These are phyloP conservation scores for Suillus occidentalis DNA, from an alignment of 768 basidiomycete species.

Conservation along the genomic window DNA sequence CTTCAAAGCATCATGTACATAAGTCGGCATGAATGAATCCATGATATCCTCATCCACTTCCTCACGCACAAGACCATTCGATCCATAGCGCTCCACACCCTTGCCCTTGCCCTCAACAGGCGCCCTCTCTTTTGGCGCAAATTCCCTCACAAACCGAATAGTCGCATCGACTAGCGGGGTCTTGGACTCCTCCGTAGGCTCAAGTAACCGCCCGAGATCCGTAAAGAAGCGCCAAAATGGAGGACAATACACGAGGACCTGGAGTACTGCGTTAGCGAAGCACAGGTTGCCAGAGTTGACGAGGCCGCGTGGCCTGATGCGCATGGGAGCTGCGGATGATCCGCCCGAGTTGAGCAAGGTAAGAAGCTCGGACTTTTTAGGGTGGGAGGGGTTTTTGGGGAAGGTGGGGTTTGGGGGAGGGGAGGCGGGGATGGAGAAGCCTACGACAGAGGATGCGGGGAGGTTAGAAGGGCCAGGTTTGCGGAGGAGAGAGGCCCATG, in stretches of 20 bases:
- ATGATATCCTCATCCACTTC: conserved; percentile 51
- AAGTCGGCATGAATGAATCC: conserved; percentile 81
- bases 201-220: conserved; percentile 61
- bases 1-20: conserved; percentile 91
- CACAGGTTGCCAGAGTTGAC: conserved; percentile 98
- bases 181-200: conserved; percentile 27
- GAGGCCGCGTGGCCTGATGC: conserved; percentile 73
- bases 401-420: conserved; percentile 25
- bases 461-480: conserved; percentile 45
- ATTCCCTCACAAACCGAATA: conserved; percentile 77
- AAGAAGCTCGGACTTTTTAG: conserved; percentile 51
- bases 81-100: conserved; percentile 34
- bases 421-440: conserved; percentile 68
- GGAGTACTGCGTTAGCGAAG: conserved; percentile 93
- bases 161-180: conserved; percentile 69
- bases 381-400: conserved; percentile 30
- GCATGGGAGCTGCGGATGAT: conserved; percentile 20
- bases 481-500: conserved; percentile 75
- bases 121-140: conserved; percentile 36
- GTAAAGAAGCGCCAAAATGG: conserved; percentile 80
- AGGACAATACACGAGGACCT: conserved; percentile 85
- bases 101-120: conserved; percentile 36
- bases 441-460: conserved; percentile 70
- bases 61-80: conserved; percentile 15
- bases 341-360: conserved; percentile 50